A percentile compares a stretch with the other conserved stretches of the same genome.
phyloP scores from a whole-genome alignment of 2,329 filamentous ascomycete species.

The Aspergillus unguis region DNA sequence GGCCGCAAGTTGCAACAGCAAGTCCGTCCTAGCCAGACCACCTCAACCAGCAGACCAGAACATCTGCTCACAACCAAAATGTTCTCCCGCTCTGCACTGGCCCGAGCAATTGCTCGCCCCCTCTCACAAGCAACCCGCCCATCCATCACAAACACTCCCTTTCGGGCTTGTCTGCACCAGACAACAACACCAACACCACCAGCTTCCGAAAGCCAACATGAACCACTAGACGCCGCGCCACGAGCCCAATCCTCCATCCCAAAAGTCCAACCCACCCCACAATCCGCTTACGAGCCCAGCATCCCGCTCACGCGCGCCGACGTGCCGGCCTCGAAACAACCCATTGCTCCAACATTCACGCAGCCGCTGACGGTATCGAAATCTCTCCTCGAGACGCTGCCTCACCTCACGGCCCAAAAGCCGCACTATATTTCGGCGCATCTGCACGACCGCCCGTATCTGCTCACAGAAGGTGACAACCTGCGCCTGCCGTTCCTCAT shows the following conservation, averaged over 20 bases:
- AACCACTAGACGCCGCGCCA: constrained; percentile 26
- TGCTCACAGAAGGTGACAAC: constrained; percentile 62
- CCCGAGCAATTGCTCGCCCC: constrained; percentile 27
- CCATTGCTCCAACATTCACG: constrained; percentile 37
- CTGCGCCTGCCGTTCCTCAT: constrained; percentile 77
- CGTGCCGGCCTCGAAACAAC: constrained; percentile 31
- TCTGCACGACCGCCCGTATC: constrained; percentile 49
- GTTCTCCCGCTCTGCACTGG: constrained; percentile 37
- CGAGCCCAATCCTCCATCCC: constrained; percentile 24
- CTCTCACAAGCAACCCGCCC: constrained; percentile 22
- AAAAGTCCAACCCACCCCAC: constrained; percentile 12
- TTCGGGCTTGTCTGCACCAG: constrained; percentile 44
- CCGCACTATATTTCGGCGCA: constrained; percentile 49
- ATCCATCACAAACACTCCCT: constrained; percentile 24
- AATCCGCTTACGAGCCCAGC: constrained; percentile 15
- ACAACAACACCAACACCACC: constrained; percentile 27
- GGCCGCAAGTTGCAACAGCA: constrained; percentile 14
- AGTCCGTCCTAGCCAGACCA: constrained; percentile 7
- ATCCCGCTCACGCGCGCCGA: constrained; percentile 25
- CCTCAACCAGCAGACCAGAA: background rate
- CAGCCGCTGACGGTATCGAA: constrained; percentile 40
- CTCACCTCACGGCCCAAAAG: constrained; percentile 42
- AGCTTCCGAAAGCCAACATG: constrained; percentile 21
- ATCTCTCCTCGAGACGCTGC: constrained; percentile 43
- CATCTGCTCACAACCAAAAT: constrained; percentile 21